A percentile compares a stretch with the other conserved stretches of the same genome.
Evolutionary conservation across 1,139 yeast genomes (phyloP).

Genomic region (Scheffersomyces parashehatae): DNA sequence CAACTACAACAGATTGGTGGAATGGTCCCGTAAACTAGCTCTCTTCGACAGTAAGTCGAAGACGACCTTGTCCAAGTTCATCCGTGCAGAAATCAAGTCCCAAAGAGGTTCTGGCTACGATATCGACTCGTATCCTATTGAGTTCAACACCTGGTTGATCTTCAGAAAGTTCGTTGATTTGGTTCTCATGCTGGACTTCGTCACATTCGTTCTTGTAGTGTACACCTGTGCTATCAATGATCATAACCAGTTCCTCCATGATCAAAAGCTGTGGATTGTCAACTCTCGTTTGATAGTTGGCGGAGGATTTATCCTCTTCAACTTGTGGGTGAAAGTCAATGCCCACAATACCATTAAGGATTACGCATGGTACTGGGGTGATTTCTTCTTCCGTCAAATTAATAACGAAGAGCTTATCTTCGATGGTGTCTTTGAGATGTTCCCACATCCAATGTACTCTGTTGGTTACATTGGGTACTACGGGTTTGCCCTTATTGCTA

Average conservation of each 20-base stretch:
- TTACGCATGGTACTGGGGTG: conserved; percentile 97
- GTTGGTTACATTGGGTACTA: conserved; percentile 88
- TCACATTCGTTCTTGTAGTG: conserved; percentile 72
- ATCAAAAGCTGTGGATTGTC: conserved; percentile 38
- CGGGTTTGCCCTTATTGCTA: conserved; percentile 78
- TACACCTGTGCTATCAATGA: conserved; percentile 51
- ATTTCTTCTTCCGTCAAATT: conserved; percentile 81
- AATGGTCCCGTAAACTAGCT: conserved; percentile 49
- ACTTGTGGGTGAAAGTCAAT: conserved; percentile 84
- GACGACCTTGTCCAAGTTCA: conserved; percentile 38
- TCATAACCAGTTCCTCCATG: conserved; percentile 39
- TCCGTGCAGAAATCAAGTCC: conserved; percentile 47
- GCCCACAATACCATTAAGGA: conserved; percentile 90
- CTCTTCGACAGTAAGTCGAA: conserved; percentile 37
- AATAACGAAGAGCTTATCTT: conserved; percentile 74
- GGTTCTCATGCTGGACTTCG: conserved; percentile 83
- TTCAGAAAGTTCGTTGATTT: conserved; percentile 81
- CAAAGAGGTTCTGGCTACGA: conserved; percentile 62
- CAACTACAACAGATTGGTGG: conserved; percentile 54
- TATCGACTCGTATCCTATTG: conserved; percentile 59
- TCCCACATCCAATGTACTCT: conserved; percentile 94
- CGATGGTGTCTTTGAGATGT: conserved; percentile 89
- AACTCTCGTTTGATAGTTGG: conserved; percentile 45
- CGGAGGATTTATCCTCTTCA: conserved; percentile 58
- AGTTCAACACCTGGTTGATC: conserved; percentile 81